Conservation (phyloP, 164 flowering plant genomes). For the Vitis labrusca region DNA sequence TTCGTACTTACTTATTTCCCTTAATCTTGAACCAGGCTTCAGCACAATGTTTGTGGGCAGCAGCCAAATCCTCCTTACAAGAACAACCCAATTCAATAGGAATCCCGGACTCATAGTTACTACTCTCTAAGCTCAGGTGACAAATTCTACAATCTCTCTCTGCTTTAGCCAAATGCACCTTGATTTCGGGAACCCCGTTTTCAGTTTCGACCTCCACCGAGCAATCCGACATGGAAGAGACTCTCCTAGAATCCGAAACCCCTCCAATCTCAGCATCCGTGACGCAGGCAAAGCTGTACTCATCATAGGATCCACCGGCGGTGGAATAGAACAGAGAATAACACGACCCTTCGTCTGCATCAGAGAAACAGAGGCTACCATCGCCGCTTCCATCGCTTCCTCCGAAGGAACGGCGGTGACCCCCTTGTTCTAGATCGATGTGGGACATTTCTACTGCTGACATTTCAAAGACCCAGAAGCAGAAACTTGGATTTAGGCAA, state of each 20-base stretch:
- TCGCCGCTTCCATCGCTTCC: constrained; percentile 33
- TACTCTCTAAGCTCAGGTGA: constrained; percentile 69
- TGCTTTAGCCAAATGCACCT: constrained; percentile 49
- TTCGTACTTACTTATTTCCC: constrained; percentile 77
- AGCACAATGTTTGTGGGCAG: constrained; percentile 86
- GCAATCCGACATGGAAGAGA: constrained; percentile 52
- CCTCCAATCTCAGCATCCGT: constrained; percentile 44
- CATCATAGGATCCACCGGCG: constrained; percentile 60
- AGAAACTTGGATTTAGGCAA: neutral
- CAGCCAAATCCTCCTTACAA: constrained; percentile 90
- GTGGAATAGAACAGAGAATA: constrained; percentile 58
- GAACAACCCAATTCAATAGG: constrained; percentile 88
- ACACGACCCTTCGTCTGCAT: constrained; percentile 59
- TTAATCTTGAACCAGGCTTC: constrained; percentile 94
- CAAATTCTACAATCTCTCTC: constrained; percentile 92
- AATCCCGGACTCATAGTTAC: constrained; percentile 54
- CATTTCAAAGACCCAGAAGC: constrained; percentile 22
- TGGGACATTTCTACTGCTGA: constrained; percentile 28
- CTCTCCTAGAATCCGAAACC: constrained; percentile 34
- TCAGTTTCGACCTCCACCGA: constrained; percentile 45
- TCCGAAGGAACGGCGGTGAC: constrained; percentile 17
- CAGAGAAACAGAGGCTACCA: constrained; percentile 46
- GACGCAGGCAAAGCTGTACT: constrained; percentile 44
- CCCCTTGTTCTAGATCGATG: constrained; percentile 47
- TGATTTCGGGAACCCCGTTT: constrained; percentile 36